These are phyloP conservation scores for Mucor indicus DNA, from an alignment of 371 early-diverging fungal genomes.

Conservation along the genomic window DNA sequence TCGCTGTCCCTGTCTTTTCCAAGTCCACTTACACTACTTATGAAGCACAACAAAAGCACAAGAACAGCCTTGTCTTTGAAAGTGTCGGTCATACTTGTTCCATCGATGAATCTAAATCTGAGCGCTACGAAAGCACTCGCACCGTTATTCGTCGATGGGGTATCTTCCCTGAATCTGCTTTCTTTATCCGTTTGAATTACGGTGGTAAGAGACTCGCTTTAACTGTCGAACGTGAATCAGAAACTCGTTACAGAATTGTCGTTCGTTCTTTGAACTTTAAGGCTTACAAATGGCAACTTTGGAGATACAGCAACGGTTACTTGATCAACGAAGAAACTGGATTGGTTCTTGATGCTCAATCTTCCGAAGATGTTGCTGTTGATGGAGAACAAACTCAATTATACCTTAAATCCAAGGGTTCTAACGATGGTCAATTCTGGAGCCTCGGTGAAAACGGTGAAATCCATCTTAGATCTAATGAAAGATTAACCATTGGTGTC, in stretches of 20 bases:
- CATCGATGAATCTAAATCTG: constrained; percentile 20
- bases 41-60: constrained; percentile 17
- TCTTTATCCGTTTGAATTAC: constrained; percentile 36
- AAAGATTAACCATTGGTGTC: constrained; percentile 31
- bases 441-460: constrained; percentile 38
- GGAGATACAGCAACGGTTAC: constrained; percentile 48
- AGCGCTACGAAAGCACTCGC: constrained; percentile 34
- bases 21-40: constrained; percentile 14
- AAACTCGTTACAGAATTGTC: constrained; percentile 17
- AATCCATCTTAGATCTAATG: constrained; percentile 37
- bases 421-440: constrained; percentile 40
- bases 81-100: constrained; percentile 6
- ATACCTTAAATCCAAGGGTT: constrained; percentile 22
- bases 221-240: constrained; percentile 22
- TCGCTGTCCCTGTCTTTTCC: constrained; percentile 34
- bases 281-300: constrained; percentile 47
- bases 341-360: constrained; percentile 44
- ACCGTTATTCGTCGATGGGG: constrained; percentile 43
- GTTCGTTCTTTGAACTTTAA: constrained; percentile 37
- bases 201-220: constrained; percentile 32
- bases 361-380: constrained; percentile 22
- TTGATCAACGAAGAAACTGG: constrained; percentile 56
- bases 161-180: constrained; percentile 34
- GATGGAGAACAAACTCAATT: constrained; percentile 35
- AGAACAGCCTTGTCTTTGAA: constrained; percentile 10